Evolutionary conservation across 2,329 filamentous ascomycete genomes (phyloP), one percentile per base, ranked within the genome.

Genomic region (Exophiala bonariae): DNA sequence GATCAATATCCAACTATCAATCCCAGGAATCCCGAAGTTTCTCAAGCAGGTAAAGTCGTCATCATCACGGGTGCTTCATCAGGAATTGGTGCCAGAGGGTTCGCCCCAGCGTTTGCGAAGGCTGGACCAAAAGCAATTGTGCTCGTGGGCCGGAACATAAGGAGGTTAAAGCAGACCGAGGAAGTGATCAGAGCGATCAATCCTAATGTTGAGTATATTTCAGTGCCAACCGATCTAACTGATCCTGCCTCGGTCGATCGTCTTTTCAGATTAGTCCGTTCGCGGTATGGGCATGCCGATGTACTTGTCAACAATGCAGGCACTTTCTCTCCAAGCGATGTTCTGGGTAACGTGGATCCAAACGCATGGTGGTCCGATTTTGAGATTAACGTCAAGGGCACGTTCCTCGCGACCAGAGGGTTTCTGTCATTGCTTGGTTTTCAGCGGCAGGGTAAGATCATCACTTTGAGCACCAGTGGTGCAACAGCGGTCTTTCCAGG

Each of bases 1-100:
- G 63, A 70, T 44, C 49, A 62, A 8, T 73, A 74, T 47, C 62
- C 66, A 16, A 60, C 67, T 6, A 66, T 72, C 33, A 63, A 72
- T 31, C 70, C 67, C 7, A 56, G 58, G 3, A 49, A 49, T 17
- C 53, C 62, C 3, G 47, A 52, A 0, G 55, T 63, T 18, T 64
- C 58, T 4, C 64, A 68, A 38, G 60, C 56, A 2, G 70, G 67
- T 11, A 70, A 66, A 45, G 64, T 69, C 1, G 50, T 65, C 5
- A 59, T 71, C 26, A 65, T 74, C 49, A 73, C 69, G n/a, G 70
- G 71, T 1, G 68, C 69, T 2, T 67, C 64, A 36, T 65, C 64
- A 22, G 71, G 71, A 2, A 50, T 74, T 17, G 72, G 67, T 16
- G 59, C 41, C 16, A 19, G 62, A 56, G 61, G 47, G 7, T 61